Conservation (phyloP, 129 eudicot genomes). For the Centrapalus pauciflorus region DNA sequence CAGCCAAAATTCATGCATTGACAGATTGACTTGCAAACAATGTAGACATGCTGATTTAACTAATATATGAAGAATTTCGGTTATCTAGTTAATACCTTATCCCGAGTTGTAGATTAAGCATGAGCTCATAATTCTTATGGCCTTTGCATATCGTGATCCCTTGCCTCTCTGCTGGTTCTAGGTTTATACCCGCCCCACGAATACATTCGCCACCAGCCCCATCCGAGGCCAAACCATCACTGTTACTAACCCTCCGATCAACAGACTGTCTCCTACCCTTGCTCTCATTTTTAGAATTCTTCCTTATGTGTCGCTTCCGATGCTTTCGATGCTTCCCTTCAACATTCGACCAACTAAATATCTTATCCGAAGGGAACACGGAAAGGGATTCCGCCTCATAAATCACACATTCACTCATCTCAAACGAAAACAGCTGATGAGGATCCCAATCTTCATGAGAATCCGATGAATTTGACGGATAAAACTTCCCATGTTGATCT, state of each 20-base stretch:
- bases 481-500: conserved; percentile 49
- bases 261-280: conserved; percentile 41
- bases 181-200: conserved; percentile 25
- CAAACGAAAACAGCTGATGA: conserved; percentile 32
- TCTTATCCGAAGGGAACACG: conserved; percentile 65
- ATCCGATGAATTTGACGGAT: conserved; percentile 33
- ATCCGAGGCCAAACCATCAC: conserved; percentile 27
- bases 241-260: conserved; percentile 29
- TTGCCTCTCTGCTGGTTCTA: conserved; percentile 41
- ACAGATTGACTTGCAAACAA: no score
- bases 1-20: no score
- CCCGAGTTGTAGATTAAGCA: conserved; percentile 96
- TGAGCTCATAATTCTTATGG: conserved; percentile 79
- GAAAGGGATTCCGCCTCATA: conserved; percentile 45
- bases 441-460: conserved; percentile 64
- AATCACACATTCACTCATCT: conserved; percentile 43
- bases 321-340: conserved; percentile 26
- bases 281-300: conserved; percentile 20
- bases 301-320: conserved; percentile 21
- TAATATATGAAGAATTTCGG: background rate
- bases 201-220: conserved; percentile 13
- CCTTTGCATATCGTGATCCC: conserved; percentile 68
- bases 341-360: conserved; percentile 34
- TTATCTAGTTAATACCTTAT: conserved; percentile 52
- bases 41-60: background rate